Conservation (phyloP, 2,329 filamentous ascomycete species). For the Raffaelea albimanens region DNA sequence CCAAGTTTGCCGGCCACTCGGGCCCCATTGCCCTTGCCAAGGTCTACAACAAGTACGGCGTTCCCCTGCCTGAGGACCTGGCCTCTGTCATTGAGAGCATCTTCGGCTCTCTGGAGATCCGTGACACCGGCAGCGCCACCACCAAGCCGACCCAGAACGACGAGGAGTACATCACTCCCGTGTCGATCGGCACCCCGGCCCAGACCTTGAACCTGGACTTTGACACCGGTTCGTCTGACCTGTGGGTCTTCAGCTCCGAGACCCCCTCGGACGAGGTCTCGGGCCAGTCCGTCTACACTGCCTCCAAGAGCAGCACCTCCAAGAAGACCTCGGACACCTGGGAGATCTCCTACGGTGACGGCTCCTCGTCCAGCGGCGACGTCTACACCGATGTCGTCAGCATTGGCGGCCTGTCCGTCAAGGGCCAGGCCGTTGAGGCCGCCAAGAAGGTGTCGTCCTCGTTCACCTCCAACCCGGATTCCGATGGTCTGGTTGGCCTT, state of each 20-base stretch:
- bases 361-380: constrained; percentile 19
- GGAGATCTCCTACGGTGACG: constrained; percentile 23
- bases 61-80: constrained; percentile 22
- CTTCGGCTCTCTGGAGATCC: constrained; percentile 14
- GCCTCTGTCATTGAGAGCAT: constrained; percentile 16
- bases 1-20: constrained; percentile 19
- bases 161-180: constrained; percentile 28
- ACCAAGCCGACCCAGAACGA: constrained; percentile 21
- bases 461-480: constrained; percentile 16
- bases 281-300: constrained; percentile 21
- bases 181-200: constrained; percentile 28
- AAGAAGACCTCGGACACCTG: constrained; percentile 18
- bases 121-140: constrained; percentile 19
- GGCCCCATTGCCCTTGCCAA: constrained; percentile 26
- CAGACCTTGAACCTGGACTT: constrained; percentile 21
- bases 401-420: constrained; percentile 19
- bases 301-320: constrained; percentile 19
- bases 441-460: constrained; percentile 17
- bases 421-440: constrained; percentile 20
- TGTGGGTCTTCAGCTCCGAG: constrained; percentile 26
- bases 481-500: constrained; percentile 19
- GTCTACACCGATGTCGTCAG: constrained; percentile 22
- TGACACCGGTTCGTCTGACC: constrained; percentile 23
- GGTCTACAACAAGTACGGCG: constrained; percentile 27
- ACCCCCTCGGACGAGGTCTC: constrained; percentile 14